Percentiles rank a stretch among this genome's conserved stretches.
Conservation (phyloP, 1,284 basidiomycete genomes). For the Somion occarium region DNA sequence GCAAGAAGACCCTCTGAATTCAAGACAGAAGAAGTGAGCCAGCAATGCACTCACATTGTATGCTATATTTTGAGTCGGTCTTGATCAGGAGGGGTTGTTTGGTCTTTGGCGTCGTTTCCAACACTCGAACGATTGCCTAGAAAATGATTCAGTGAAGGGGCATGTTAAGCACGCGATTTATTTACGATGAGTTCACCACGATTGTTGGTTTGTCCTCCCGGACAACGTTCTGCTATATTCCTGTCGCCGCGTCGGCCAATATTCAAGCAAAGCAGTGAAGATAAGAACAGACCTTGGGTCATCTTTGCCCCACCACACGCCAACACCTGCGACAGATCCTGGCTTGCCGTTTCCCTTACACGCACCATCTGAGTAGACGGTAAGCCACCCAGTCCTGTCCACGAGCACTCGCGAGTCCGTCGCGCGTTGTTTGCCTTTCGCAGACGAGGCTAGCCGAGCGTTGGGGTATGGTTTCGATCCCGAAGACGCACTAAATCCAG, state of each 20-base stretch:
- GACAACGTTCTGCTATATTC: conserved; percentile 74
- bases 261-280: neutral
- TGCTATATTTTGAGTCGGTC: conserved; percentile 75
- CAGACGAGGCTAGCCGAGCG: neutral
- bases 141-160: neutral
- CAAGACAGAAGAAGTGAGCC: neutral
- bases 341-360: conserved; percentile 69
- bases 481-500: neutral
- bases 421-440: neutral
- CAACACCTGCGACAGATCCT: conserved; percentile 62
- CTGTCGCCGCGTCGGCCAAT: conserved; percentile 31
- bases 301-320: conserved; percentile 70
- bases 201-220: conserved; percentile 85
- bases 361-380: conserved; percentile 80
- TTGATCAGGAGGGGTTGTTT: conserved; percentile 59
- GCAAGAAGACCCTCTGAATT: neutral
- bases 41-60: conserved; percentile 45
- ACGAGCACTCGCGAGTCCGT: neutral
- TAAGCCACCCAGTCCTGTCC: conserved; percentile 9
- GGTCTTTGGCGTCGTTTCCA: conserved; percentile 59
- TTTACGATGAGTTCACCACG: conserved; percentile 73
- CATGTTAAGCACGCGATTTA: conserved; percentile 20
- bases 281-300: conserved; percentile 48
- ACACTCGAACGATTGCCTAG: conserved; percentile 71
- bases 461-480: neutral